Percentiles rank a stretch among this genome's conserved stretches.
These are phyloP conservation scores for Candida adriatica DNA, from an alignment of 805 yeast genomes.

Conservation along the genomic window DNA sequence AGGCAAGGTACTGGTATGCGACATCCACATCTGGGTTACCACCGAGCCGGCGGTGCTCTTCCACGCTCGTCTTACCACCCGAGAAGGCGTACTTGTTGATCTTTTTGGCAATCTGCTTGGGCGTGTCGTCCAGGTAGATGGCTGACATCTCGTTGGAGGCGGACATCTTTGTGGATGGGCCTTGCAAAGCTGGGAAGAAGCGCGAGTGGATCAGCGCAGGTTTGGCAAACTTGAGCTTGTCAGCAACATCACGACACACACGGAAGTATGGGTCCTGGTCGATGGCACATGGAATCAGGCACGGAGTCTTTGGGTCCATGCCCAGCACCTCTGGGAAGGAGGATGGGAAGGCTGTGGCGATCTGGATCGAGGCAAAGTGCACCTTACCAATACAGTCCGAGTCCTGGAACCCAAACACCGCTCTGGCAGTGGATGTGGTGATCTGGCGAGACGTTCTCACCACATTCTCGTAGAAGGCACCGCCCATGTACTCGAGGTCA, in stretches of 20 bases:
- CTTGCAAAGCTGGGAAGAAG: constrained; percentile 98
- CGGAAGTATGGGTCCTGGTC: constrained; percentile 99
- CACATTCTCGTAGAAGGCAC: constrained; percentile 89
- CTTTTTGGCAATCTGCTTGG: constrained; percentile 87
- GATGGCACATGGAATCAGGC: constrained; percentile 97
- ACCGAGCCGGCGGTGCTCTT: constrained; percentile 85
- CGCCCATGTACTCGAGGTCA: constrained; percentile 88
- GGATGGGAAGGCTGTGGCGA: constrained; percentile 92
- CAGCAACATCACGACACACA: constrained; percentile 96
- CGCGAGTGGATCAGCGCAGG: constrained; percentile 91
- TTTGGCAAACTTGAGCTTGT: constrained; percentile 80
- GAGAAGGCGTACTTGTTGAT: constrained; percentile 95
- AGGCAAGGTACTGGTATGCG: constrained; percentile 85
- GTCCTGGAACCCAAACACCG: constrained; percentile 95
- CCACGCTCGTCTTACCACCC: constrained; percentile 84
- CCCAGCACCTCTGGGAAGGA: constrained; percentile 93
- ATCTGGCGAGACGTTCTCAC: constrained; percentile 90
- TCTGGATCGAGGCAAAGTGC: constrained; percentile 94
- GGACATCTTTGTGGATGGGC: constrained; percentile 93
- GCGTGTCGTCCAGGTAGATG: constrained; percentile 91
- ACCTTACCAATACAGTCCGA: constrained; percentile 90
- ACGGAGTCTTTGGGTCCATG: constrained; percentile 82
- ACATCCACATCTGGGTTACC: constrained; percentile 96
- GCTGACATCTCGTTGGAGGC: constrained; percentile 89
- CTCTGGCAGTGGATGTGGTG: constrained; percentile 94